A percentile compares a stretch with the other conserved stretches of the same genome.
These are phyloP conservation scores for Solanum stenotomum DNA, from an alignment of 257 asterid species.

Conservation along the genomic window DNA sequence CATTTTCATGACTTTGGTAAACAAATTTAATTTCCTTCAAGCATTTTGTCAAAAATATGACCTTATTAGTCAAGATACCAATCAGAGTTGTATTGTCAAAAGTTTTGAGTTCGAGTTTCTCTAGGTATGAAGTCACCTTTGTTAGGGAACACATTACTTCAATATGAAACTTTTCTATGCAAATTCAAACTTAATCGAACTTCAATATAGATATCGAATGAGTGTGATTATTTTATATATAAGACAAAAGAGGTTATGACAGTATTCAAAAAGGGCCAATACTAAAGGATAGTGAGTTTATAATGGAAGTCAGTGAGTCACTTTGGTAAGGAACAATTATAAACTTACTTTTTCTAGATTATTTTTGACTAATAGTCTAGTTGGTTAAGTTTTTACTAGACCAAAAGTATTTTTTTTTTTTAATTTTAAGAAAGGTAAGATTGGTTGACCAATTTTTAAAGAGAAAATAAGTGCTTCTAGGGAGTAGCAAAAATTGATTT, in stretches of 20 bases:
- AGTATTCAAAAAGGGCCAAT: background rate
- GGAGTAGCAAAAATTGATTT: background rate
- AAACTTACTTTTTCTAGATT: background rate
- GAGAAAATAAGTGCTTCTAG: background rate
- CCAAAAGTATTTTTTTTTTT: background rate
- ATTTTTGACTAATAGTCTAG: background rate
- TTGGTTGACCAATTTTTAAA: background rate
- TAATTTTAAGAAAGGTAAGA: background rate
- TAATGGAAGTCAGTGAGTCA: background rate
- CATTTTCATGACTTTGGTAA: background rate
- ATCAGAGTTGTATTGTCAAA: no score
- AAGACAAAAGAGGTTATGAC: conserved; percentile 1
- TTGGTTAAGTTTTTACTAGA: background rate
- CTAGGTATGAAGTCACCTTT: no score
- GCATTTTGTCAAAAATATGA: background rate
- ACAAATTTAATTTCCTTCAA: background rate
- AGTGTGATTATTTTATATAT: no score
- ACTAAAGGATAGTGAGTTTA: background rate
- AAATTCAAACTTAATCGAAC: no score
- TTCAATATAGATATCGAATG: no score
- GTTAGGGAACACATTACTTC: accelerated
- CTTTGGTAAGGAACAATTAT: background rate
- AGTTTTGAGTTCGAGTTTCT: no score
- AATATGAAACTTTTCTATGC: no score
- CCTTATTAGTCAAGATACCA: background rate